These are phyloP conservation scores for Hypoxylon sp. DNA, from an alignment of 2,329 filamentous ascomycete species.

Conservation along the genomic window DNA sequence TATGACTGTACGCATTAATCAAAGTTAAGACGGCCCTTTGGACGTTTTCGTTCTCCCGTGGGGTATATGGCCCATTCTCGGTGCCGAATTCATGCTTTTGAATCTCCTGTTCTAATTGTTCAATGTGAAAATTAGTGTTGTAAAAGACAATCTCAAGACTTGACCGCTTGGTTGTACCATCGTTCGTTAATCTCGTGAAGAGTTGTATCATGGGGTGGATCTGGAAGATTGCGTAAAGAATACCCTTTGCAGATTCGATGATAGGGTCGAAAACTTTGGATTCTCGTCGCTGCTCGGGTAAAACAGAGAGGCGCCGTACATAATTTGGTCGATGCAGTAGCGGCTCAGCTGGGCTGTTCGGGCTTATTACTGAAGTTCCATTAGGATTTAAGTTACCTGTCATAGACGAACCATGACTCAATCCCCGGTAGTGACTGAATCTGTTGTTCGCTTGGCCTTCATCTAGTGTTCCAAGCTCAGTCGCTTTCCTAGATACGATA, in stretches of 20 bases:
- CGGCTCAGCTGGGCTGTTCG: slow-evolving; percentile 72
- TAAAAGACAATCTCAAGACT: slow-evolving; percentile 78
- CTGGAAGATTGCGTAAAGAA: slow-evolving; percentile 77
- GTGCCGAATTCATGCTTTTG: slow-evolving; percentile 70
- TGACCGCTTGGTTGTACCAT: slow-evolving; percentile 72
- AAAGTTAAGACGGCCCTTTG: slow-evolving; percentile 74
- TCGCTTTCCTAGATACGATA: slow-evolving; percentile 71
- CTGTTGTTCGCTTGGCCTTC: slow-evolving; percentile 75
- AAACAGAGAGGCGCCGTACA: slow-evolving; percentile 73
- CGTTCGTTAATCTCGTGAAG: slow-evolving; percentile 73
- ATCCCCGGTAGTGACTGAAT: slow-evolving; percentile 76
- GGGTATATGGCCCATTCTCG: slow-evolving; percentile 64
- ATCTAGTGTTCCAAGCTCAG: slow-evolving; percentile 74
- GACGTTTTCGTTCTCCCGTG: slow-evolving; percentile 74
- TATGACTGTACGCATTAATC: slow-evolving; percentile 75
- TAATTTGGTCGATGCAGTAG: slow-evolving; percentile 73
- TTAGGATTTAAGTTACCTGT: slow-evolving; percentile 62
- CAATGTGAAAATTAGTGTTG: slow-evolving; percentile 76
- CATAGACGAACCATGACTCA: slow-evolving; percentile 79
- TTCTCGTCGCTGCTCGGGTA: slow-evolving; percentile 75
- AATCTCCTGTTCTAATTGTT: slow-evolving; percentile 76
- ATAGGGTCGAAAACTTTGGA: slow-evolving; percentile 73
- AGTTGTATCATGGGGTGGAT: slow-evolving; percentile 78
- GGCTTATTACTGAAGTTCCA: slow-evolving; percentile 63
- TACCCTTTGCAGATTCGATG: slow-evolving; percentile 75